Conservation (phyloP, 1,139 yeast species). For the Wickerhamiella infanticola region DNA sequence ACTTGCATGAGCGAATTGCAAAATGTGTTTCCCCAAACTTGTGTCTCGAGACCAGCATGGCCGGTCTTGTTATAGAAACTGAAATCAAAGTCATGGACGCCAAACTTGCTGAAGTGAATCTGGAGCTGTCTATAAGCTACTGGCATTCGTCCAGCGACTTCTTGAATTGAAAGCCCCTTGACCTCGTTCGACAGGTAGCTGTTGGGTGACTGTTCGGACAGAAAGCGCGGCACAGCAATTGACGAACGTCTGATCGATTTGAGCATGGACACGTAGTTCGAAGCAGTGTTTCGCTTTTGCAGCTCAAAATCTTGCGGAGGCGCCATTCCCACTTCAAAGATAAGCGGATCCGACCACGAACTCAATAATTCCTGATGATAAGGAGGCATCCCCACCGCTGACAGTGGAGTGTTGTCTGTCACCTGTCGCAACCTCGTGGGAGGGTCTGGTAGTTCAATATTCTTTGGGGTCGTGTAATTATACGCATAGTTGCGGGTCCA, state of each 20-base stretch:
- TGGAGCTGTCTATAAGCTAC: constrained; percentile 62
- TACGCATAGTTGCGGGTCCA: constrained; percentile 34
- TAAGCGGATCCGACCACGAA: constrained; percentile 36
- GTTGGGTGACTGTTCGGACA: constrained; percentile 40
- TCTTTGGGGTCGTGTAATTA: constrained; percentile 31
- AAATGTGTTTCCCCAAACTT: constrained; percentile 57
- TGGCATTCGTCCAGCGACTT: constrained; percentile 29
- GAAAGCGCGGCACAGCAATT: constrained; percentile 41
- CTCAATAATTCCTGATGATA: constrained; percentile 67
- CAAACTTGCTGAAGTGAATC: constrained; percentile 76
- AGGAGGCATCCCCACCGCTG: constrained; percentile 72
- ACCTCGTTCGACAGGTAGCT: constrained; percentile 12
- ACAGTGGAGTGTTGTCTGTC: constrained; percentile 43
- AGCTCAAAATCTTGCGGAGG: constrained; percentile 8
- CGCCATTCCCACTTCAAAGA: constrained; percentile 24
- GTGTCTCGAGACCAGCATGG: constrained; percentile 80
- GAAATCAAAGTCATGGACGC: constrained; percentile 90
- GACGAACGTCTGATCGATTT: constrained; percentile 22
- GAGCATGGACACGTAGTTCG: constrained; percentile 32
- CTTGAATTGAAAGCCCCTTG: constrained; percentile 6
- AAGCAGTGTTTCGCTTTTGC: constrained; percentile 19
- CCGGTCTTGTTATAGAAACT: constrained; percentile 60
- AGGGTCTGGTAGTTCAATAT: constrained; percentile 37
- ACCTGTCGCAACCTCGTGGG: constrained; percentile 13
- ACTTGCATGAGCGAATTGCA: constrained; percentile 68